Evolutionary conservation across 2,329 filamentous ascomycete species (phyloP), one percentile per base, ranked within the genome.

Genomic region (Coniella vitis): DNA sequence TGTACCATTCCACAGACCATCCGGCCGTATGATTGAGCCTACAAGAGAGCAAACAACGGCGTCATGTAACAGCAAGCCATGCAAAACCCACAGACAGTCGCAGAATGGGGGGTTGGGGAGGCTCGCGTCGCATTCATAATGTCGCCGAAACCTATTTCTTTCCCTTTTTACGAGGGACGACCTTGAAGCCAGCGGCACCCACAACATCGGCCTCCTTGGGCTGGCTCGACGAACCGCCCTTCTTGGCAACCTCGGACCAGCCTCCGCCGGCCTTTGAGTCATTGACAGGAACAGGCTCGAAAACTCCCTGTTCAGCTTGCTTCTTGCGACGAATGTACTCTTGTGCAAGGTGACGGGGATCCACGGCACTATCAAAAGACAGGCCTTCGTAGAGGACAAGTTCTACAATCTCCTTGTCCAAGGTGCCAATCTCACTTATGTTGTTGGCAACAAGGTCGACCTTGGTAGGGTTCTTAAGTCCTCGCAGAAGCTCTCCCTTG

Each of bases 231-330:
- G 72, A 70, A 47, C 71, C 69, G 42, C 86, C 86, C 75, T 96
- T 96, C 83, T 97, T 97, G 1, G 93, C 93, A 45, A 98, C 93
- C 69, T 97, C 93, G 58, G 78, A 95, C 93, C 93, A 98, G 17
- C 91, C 91, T 48, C 87, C 83, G 21, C 74, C 70, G 21, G 66
- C 49, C 61, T 75, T 62, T 54, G 60, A 69, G 31, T 72, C 75
- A 3, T 80, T 76, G 47, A 70, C 77, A 32, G 71, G 69, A 43
- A 69, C 75, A 47, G 86, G 79, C 59, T 95, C 75, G 2, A 66
- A 55, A 36, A 96, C 79, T 35, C 93, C 93, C 71, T 90, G 93
- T 58, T 97, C 91, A 0, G 93, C 91, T 1, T 94, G 79, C 74
- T 87, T 94, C 70, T 90, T 91, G 59, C 91, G 90, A 31, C 90